These are phyloP conservation scores for Olyra latifolia DNA, from an alignment of 176 grass and related monocot genomes.

Conservation along the genomic window DNA sequence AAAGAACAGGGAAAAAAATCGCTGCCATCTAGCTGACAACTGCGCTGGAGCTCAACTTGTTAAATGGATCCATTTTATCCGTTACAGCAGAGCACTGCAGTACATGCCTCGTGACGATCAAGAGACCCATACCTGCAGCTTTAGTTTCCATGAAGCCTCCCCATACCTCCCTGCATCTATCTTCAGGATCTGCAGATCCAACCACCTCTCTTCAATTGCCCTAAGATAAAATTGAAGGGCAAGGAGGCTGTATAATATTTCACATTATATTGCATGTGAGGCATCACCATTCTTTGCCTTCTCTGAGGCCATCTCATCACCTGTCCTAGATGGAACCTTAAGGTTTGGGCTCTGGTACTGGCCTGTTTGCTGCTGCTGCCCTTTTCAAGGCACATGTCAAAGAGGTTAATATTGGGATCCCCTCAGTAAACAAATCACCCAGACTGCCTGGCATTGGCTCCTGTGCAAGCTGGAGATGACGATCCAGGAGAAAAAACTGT, in stretches of 20 bases:
- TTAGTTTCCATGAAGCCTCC: slow-evolving; percentile 23
- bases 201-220: slow-evolving; percentile 22
- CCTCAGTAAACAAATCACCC: slow-evolving; percentile 27
- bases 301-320: slow-evolving; percentile 10
- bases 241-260: background rate
- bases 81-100: background rate
- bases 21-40: background rate
- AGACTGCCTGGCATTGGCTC: slow-evolving; percentile 8
- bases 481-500: slow-evolving; percentile 3
- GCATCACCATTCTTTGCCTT: slow-evolving; percentile 9
- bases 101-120: slow-evolving; percentile 21
- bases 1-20: background rate
- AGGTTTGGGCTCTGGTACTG: slow-evolving; percentile 22
- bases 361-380: slow-evolving; percentile 33
- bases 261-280: slow-evolving; percentile 16
- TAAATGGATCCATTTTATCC: slow-evolving; percentile 4
- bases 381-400: slow-evolving; percentile 37
- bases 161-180: slow-evolving; percentile 18
- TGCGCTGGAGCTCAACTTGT: slow-evolving; percentile 2
- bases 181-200: slow-evolving; percentile 37
- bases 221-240: background rate
- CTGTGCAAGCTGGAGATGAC: slow-evolving; percentile 21
- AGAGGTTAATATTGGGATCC: slow-evolving; percentile 7
- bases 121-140: slow-evolving; percentile 22
- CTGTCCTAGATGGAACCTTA: slow-evolving; percentile 14